phyloP scores from a whole-genome alignment of 176 grass and related monocot species.

The Avena sativa region DNA sequence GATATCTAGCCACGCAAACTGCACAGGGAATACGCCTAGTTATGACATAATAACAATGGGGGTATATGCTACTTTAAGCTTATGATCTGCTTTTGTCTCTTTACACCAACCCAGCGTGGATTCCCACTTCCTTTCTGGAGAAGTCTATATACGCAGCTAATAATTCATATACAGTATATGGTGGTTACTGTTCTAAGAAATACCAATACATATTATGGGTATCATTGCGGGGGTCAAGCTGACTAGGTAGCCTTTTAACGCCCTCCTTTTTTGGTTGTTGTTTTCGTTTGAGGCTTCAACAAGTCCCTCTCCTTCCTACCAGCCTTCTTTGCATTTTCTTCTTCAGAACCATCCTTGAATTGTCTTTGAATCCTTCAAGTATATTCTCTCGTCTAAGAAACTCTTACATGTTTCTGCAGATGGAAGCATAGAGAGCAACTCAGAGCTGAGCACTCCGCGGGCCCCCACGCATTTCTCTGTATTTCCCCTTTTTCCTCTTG shows the following conservation, averaged over 20 bases:
- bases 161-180: not conserved
- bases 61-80: not conserved
- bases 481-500: too few species aligned
- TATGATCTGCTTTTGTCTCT: not conserved
- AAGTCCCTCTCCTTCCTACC: not conserved
- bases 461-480: too few species aligned
- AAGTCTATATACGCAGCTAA: conserved; percentile 7
- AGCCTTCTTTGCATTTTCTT: conserved; percentile 2
- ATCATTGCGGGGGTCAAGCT: conserved; percentile 2
- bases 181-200: not conserved
- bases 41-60: not conserved
- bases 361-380: not conserved
- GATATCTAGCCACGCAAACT: not conserved
- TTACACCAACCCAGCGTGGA: not conserved
- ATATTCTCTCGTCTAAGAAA: not conserved
- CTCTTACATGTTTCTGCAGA: not conserved
- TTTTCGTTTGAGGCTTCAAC: not conserved
- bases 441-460: not conserved
- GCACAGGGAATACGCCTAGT: not conserved
- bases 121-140: not conserved
- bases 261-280: not conserved
- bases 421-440: not conserved
- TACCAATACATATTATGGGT: not conserved
- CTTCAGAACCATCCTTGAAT: not conserved
- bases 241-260: not conserved